Percentiles rank a stretch among this genome's conserved stretches.
Evolutionary conservation across 202 grass and related monocot species (phyloP).

Genomic region (Panicum hallii): DNA sequence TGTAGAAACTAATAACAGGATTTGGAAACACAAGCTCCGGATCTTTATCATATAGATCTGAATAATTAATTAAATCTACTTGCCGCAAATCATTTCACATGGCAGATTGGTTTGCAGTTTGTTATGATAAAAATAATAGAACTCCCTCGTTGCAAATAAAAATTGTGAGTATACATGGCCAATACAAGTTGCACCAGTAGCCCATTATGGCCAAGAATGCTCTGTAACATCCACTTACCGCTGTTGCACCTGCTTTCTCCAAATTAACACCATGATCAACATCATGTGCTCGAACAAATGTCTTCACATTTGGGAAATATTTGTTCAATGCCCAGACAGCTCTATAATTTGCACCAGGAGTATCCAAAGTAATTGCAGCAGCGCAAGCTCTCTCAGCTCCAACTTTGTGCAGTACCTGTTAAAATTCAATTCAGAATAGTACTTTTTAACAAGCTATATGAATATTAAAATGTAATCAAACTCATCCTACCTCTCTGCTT

Average conservation of each 20-base stretch:
- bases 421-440: constrained; percentile 40
- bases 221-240: constrained; percentile 65
- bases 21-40: not conserved
- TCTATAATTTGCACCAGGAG: constrained; percentile 97
- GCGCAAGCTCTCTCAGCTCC: constrained; percentile 97
- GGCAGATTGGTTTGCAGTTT: constrained; percentile 14
- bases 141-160: not conserved
- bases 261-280: constrained; percentile 98
- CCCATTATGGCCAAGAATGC: not conserved
- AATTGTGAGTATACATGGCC: not conserved
- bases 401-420: constrained; percentile 97
- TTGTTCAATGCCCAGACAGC: constrained; percentile 97
- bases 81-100: constrained; percentile 9
- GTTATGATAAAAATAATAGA: constrained; percentile 30
- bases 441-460: constrained; percentile 25
- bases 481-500: constrained; percentile 80
- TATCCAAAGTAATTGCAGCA: constrained; percentile 98
- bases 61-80: not conserved
- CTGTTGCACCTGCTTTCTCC: constrained; percentile 95
- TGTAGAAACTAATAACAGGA: not conserved
- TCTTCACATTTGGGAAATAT: constrained; percentile 98
- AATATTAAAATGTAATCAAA: constrained; percentile 14
- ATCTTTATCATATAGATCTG: not conserved
- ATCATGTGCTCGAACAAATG: constrained; percentile 98
- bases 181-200: constrained; percentile 16